Conservation (phyloP, 352 stramenopile species). For the Phytopythium helicoides region DNA sequence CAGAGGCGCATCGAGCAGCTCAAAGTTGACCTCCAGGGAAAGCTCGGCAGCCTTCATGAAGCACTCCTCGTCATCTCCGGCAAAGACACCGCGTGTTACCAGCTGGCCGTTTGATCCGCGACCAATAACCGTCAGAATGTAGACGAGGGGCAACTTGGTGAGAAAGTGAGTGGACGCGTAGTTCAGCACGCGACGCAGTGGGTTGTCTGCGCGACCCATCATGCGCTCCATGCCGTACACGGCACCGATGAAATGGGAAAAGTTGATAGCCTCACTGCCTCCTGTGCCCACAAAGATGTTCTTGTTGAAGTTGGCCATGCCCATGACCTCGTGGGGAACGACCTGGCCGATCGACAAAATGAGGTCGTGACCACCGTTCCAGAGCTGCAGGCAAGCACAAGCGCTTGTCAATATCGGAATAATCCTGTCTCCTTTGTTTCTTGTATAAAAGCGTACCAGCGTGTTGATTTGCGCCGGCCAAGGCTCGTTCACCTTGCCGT, state of each 20-base stretch:
- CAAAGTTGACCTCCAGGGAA: conserved; percentile 96
- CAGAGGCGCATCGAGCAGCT: conserved; percentile 88
- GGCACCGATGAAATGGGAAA: conserved; percentile 97
- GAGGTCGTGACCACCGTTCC: conserved; percentile 91
- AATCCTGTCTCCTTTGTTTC: no score
- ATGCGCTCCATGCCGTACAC: conserved; percentile 98
- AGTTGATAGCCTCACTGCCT: conserved; percentile 94
- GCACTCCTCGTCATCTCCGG: conserved; percentile 95
- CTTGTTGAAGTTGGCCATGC: conserved; percentile 99
- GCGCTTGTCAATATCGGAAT: no score
- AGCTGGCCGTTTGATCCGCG: conserved; percentile 55
- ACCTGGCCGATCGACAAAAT: conserved; percentile 97
- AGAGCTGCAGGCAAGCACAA: no score
- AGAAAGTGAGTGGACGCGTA: conserved; percentile 94
- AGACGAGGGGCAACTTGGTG: conserved; percentile 90
- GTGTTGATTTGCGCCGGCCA: conserved; percentile 98
- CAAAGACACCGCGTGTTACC: conserved; percentile 92
- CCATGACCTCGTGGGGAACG: conserved; percentile 97
- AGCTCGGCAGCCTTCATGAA: conserved; percentile 94
- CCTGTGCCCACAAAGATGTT: conserved; percentile 97
- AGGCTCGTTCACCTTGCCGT: conserved; percentile 93
- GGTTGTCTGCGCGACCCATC: conserved; percentile 96
- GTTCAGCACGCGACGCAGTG: conserved; percentile 95
- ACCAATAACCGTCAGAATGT: conserved; percentile 96
- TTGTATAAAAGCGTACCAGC: conserved; percentile 65